Conservation (phyloP, 805 yeast species). For the Schwanniomyces yamadae region DNA sequence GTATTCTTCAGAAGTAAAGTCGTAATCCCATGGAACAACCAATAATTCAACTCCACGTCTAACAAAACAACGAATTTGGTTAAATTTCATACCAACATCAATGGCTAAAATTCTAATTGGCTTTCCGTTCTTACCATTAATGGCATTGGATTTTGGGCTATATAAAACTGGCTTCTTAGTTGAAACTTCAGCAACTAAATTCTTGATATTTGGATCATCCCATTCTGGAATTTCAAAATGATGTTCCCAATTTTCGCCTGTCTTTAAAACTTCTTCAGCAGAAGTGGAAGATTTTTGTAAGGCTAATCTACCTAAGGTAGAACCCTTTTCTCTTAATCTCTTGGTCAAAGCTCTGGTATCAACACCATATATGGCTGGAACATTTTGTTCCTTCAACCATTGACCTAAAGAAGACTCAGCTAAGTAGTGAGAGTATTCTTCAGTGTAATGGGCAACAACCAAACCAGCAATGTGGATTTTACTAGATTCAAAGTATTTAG, state of each 20-base stretch:
- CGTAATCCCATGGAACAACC: conserved; percentile 96
- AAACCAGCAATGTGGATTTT: conserved; percentile 95
- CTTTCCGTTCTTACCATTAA: conserved; percentile 67
- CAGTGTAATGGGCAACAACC: conserved; percentile 95
- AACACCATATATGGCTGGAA: conserved; percentile 97
- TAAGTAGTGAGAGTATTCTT: conserved; percentile 89
- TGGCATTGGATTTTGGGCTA: conserved; percentile 59
- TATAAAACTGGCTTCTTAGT: conserved; percentile 72
- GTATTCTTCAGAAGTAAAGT: conserved; percentile 73
- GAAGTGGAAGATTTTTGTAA: conserved; percentile 46
- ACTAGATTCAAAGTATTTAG: conserved; percentile 90
- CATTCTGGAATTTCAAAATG: conserved; percentile 78
- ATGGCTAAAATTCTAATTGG: conserved; percentile 80
- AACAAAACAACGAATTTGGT: conserved; percentile 96
- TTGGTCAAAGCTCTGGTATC: conserved; percentile 96
- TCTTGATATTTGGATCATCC: conserved; percentile 88
- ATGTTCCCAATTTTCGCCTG: conserved; percentile 51
- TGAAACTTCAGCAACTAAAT: conserved; percentile 91
- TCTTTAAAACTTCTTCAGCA: conserved; percentile 27
- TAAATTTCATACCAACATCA: conserved; percentile 97
- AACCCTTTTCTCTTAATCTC: conserved; percentile 87
- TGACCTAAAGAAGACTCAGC: conserved; percentile 89
- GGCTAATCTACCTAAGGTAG: conserved; percentile 86
- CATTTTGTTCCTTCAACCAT: conserved; percentile 88
- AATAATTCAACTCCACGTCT: conserved; percentile 93